These are phyloP conservation scores for Fusarium lateritium DNA, from an alignment of 2,329 filamentous ascomycete genomes.

Conservation along the genomic window DNA sequence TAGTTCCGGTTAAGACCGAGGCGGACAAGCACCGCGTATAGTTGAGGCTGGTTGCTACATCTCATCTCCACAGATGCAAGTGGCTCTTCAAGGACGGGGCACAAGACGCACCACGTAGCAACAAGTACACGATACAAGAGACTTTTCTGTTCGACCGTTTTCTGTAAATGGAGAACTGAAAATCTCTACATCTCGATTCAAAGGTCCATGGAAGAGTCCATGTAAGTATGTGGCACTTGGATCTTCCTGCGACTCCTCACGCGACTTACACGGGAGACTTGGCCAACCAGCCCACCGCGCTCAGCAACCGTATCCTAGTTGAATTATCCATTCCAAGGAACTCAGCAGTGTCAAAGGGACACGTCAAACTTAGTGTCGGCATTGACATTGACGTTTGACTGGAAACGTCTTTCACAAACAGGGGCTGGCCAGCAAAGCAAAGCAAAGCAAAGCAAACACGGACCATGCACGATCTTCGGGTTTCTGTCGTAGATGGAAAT, in stretches of 20 bases:
- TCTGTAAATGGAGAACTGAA: slow-evolving; percentile 15
- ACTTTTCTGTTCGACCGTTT: slow-evolving; percentile 4
- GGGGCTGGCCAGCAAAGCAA: slow-evolving; percentile 28
- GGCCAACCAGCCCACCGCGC: slow-evolving; percentile 16
- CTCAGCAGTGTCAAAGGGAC: not conserved
- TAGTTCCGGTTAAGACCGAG: slow-evolving; percentile 25
- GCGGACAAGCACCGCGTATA: slow-evolving; percentile 30
- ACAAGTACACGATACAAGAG: slow-evolving; percentile 36
- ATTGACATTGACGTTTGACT: slow-evolving; percentile 37
- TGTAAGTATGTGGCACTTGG: slow-evolving; percentile 18
- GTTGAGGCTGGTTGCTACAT: slow-evolving; percentile 18
- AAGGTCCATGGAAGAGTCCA: slow-evolving; percentile 28
- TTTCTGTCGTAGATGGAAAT: slow-evolving; percentile 13
- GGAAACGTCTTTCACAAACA: slow-evolving; percentile 28
- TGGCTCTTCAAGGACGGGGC: slow-evolving; percentile 12
- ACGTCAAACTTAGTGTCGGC: slow-evolving; percentile 29
- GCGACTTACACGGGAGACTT: slow-evolving; percentile 23
- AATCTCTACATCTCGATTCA: slow-evolving; percentile 29
- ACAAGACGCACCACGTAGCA: not conserved
- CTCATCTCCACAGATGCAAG: slow-evolving; percentile 31
- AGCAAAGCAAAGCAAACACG: not conserved
- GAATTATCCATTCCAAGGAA: slow-evolving; percentile 13
- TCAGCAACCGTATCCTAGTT: slow-evolving; percentile 8
- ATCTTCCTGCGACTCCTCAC: slow-evolving; percentile 12
- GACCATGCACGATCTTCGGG: slow-evolving; percentile 18